Evolutionary conservation across 768 basidiomycete species (phyloP).

Genomic region (Grammothele lineata): DNA sequence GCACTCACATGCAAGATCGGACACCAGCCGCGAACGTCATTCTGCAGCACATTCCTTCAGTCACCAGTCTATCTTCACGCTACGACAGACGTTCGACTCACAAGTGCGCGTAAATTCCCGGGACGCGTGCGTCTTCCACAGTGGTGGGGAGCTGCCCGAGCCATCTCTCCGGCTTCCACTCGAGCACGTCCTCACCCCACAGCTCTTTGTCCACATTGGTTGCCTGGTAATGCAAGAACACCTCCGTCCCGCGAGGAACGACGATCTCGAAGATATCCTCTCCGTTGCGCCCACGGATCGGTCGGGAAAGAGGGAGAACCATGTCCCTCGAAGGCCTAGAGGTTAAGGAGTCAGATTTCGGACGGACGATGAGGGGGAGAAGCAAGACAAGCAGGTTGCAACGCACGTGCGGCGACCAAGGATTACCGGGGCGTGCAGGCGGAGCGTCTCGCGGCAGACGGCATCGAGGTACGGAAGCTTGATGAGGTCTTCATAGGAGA

Average conservation of each 20-base stretch:
- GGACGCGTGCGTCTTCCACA: constrained; percentile 26
- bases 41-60: too few relatives aligned
- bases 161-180: constrained; percentile 44
- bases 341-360: too few relatives aligned
- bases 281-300: constrained; percentile 29
- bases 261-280: constrained; percentile 20
- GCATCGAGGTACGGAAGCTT: constrained; percentile 60
- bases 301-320: constrained; percentile 28
- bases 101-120: constrained; percentile 30
- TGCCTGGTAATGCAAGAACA: constrained; percentile 23
- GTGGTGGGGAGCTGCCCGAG: constrained; percentile 20
- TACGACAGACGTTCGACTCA: too few relatives aligned
- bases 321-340: constrained; percentile 13
- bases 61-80: too few relatives aligned
- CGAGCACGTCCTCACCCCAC: constrained; percentile 39
- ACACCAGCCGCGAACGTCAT: too few relatives aligned
- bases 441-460: constrained; percentile 55
- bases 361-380: too few relatives aligned
- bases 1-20: too few relatives aligned
- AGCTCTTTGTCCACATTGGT: constrained; percentile 32
- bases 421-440: constrained; percentile 32
- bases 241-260: constrained; percentile 25
- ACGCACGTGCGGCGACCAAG: constrained; percentile 7
- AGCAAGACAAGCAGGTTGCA: too few relatives aligned
- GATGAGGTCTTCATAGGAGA: constrained; percentile 21